Conservation (phyloP, 1,139 yeast species). For the Meyerozyma carpophila region DNA sequence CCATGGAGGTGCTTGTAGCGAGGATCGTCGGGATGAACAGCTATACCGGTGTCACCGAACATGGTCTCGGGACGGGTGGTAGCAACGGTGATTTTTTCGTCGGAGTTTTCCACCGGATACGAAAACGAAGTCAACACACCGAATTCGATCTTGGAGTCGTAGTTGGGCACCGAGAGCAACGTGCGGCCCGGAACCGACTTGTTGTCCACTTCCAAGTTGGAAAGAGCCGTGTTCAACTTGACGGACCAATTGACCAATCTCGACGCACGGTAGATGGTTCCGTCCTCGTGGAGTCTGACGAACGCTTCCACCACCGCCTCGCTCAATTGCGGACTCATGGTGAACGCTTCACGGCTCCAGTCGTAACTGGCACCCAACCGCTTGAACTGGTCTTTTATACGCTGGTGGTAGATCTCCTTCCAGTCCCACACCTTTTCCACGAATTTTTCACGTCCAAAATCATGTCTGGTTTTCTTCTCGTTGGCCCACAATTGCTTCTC, state of each 20-base stretch:
- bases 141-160: conserved; percentile 85
- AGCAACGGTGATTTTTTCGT: conserved; percentile 86
- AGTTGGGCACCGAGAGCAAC: conserved; percentile 78
- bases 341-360: conserved; percentile 92
- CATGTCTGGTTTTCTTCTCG: conserved; percentile 89
- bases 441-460: conserved; percentile 88
- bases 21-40: conserved; percentile 92
- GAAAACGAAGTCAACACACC: conserved; percentile 95
- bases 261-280: conserved; percentile 89
- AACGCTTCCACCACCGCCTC: conserved; percentile 89
- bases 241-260: conserved; percentile 97
- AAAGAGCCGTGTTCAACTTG: conserved; percentile 87
- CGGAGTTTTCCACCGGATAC: conserved; percentile 82
- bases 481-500: conserved; percentile 93
- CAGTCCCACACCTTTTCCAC: conserved; percentile 93
- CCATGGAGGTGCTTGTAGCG: conserved; percentile 95
- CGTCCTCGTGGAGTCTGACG: conserved; percentile 87
- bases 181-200: conserved; percentile 84
- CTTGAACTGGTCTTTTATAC: conserved; percentile 79
- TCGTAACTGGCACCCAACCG: conserved; percentile 95
- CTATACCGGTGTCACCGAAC: conserved; percentile 96
- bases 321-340: conserved; percentile 74
- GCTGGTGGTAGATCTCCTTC: conserved; percentile 89
- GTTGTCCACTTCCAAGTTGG: conserved; percentile 94
- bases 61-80: conserved; percentile 98